Percentiles rank a stretch among this genome's conserved stretches.
Evolutionary conservation across 2,329 filamentous ascomycete species (phyloP).

Genomic region (Alternaria dauci): DNA sequence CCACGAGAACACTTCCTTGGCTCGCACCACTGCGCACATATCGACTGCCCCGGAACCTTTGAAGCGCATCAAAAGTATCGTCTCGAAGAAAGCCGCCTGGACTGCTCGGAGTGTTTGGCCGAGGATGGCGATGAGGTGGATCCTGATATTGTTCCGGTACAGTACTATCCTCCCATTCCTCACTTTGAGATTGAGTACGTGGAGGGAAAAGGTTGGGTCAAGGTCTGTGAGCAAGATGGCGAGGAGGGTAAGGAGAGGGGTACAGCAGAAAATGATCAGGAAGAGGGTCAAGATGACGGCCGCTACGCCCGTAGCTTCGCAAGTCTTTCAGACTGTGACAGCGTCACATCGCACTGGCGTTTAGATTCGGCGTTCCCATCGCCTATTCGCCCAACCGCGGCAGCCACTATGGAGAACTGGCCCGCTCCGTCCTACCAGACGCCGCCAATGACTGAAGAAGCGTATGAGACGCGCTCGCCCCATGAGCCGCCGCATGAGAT

Average conservation of each 20-base stretch:
- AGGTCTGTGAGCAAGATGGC: not conserved
- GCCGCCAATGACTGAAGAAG: not conserved
- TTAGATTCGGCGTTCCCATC: not conserved
- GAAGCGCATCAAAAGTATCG: not conserved
- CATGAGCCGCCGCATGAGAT: not conserved
- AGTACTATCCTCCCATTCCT: not conserved
- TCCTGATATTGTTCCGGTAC: not conserved
- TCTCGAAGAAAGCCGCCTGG: conserved; percentile 4
- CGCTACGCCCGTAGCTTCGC: not conserved
- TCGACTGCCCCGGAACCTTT: conserved; percentile 5
- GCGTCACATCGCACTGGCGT: conserved; percentile 2
- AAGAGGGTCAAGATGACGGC: not conserved
- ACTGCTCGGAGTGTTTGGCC: not conserved
- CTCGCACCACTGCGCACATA: conserved; percentile 10
- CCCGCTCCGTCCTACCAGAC: not conserved
- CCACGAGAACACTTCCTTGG: not conserved
- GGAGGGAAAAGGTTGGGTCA: not conserved
- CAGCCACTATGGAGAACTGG: not conserved
- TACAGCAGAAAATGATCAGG: not conserved
- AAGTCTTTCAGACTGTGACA: conserved; percentile 11
- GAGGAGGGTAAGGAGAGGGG: not conserved
- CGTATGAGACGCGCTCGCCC: not conserved
- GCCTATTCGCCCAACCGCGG: not conserved
- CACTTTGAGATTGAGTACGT: not conserved
- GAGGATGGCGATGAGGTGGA: not conserved